Conservation (phyloP, 306 rosid genomes). For the Alnus glutinosa region DNA sequence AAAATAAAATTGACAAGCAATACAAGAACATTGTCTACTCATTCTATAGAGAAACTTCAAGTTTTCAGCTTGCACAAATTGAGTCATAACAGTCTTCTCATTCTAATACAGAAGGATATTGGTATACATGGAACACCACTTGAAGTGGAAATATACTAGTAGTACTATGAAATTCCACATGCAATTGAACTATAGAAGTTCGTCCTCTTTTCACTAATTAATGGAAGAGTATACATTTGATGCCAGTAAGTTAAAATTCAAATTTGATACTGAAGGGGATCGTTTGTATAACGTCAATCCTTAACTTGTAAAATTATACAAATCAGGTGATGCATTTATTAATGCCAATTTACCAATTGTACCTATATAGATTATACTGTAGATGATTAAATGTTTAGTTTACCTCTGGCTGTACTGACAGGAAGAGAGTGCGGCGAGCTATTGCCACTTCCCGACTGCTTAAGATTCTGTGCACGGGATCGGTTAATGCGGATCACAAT, state of each 20-base stretch:
- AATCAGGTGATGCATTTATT: neutral
- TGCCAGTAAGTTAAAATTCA: neutral
- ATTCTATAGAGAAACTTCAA: neutral
- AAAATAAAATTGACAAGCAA: neutral
- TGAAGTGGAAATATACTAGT: neutral
- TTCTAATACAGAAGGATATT: neutral
- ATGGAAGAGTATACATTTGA: neutral
- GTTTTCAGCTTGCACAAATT: too few species aligned
- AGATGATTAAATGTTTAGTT: slow-evolving; percentile 12
- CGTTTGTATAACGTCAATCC: neutral
- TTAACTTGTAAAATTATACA: neutral
- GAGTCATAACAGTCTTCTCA: neutral
- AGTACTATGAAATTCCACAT: neutral
- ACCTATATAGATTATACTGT: slow-evolving; percentile 3
- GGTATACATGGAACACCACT: neutral
- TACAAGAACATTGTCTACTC: neutral
- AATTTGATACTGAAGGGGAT: neutral
- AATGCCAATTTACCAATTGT: neutral
- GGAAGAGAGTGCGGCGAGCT: slow-evolving; percentile 46
- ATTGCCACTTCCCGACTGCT: slow-evolving; percentile 38
- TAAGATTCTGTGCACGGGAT: slow-evolving; percentile 29
- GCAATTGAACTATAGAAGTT: neutral
- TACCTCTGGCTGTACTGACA: slow-evolving; percentile 52
- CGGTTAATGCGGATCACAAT: slow-evolving; percentile 48
- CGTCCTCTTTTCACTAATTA: neutral